Percentiles rank a stretch among this genome's conserved stretches.
These are phyloP conservation scores for Exophiala sideris DNA, from an alignment of 2,329 filamentous ascomycete species.

Conservation along the genomic window DNA sequence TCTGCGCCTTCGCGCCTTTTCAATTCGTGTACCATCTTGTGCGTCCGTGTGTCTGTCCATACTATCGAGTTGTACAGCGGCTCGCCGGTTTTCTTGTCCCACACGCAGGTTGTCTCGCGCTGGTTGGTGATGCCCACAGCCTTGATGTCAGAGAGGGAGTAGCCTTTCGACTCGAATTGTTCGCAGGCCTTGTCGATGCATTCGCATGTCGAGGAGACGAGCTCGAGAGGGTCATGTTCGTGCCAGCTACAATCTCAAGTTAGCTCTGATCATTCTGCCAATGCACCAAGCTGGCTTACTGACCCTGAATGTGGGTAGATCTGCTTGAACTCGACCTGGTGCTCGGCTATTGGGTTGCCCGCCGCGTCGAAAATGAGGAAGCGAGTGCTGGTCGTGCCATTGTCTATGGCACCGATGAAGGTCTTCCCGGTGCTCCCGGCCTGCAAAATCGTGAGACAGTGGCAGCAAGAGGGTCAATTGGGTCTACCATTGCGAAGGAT, in stretches of 20 bases:
- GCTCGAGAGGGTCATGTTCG: slow-evolving; percentile 70
- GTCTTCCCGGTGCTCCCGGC: slow-evolving; percentile 12
- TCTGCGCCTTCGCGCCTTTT: slow-evolving; percentile 61
- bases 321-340: slow-evolving; percentile 78
- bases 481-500: slow-evolving; percentile 2
- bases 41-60: slow-evolving; percentile 75
- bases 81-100: slow-evolving; percentile 70
- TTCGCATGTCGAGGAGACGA: slow-evolving; percentile 63
- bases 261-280: no score
- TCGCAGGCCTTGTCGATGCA: slow-evolving; percentile 68
- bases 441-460: slow-evolving; percentile 1
- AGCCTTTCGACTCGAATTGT: slow-evolving; percentile 61
- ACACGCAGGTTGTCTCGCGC: slow-evolving; percentile 74
- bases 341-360: slow-evolving; percentile 68
- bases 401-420: slow-evolving; percentile 74
- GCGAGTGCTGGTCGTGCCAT: slow-evolving; percentile 76
- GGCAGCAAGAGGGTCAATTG: neutral
- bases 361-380: slow-evolving; percentile 77
- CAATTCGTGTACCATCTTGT: slow-evolving; percentile 67
- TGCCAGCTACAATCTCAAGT: slow-evolving; percentile 59
- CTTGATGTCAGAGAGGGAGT: slow-evolving; percentile 61
- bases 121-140: slow-evolving; percentile 78
- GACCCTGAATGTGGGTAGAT: slow-evolving; percentile 75
- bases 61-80: slow-evolving; percentile 73
- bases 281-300: slow-evolving; percentile 30